phyloP scores from a whole-genome alignment of 495 filamentous ascomycete genomes.

The Haplographium delicatum region DNA sequence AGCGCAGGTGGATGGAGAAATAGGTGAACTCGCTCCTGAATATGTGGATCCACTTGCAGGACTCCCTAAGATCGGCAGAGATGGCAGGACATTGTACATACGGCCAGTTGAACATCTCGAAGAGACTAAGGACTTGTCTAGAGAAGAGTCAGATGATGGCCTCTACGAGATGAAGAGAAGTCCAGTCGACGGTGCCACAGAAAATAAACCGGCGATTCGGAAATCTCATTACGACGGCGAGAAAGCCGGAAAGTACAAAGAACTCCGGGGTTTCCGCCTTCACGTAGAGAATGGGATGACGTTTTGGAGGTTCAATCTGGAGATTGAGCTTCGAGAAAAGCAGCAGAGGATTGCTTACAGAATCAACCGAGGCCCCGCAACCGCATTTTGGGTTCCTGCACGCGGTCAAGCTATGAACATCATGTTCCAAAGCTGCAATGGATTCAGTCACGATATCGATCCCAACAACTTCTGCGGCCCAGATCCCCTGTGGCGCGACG shows the following conservation, averaged over 20 bases:
- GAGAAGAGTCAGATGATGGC: constrained; percentile 70
- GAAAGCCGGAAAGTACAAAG: constrained; percentile 65
- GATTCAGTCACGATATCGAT: constrained; percentile 79
- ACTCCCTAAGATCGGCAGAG: constrained; percentile 72
- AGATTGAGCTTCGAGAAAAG: constrained; percentile 71
- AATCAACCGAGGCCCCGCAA: constrained; percentile 85
- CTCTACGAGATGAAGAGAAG: constrained; percentile 58
- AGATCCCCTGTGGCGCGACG: constrained; percentile 94
- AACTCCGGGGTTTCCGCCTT: constrained; percentile 74
- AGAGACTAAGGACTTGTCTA: constrained; percentile 67
- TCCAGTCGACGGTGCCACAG: constrained; percentile 15
- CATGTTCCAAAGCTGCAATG: constrained; percentile 97
- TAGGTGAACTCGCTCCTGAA: constrained; percentile 62
- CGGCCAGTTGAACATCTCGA: constrained; percentile 78
- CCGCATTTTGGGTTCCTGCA: constrained; percentile 93
- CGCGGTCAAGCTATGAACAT: constrained; percentile 89
- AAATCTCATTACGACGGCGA: constrained; percentile 59
- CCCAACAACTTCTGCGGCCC: constrained; percentile 77
- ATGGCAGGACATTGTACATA: constrained; percentile 76
- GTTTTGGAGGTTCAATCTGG: constrained; percentile 95
- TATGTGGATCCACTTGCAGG: constrained; percentile 89
- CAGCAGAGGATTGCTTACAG: constrained; percentile 89
- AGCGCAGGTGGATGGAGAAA: constrained; percentile 56
- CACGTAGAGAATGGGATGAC: constrained; percentile 84
- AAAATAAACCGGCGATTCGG: constrained; percentile 25